Percentiles rank a stretch among this genome's conserved stretches.
These are phyloP conservation scores for Leccinum variicolor DNA, from an alignment of 768 basidiomycete species.

Conservation along the genomic window DNA sequence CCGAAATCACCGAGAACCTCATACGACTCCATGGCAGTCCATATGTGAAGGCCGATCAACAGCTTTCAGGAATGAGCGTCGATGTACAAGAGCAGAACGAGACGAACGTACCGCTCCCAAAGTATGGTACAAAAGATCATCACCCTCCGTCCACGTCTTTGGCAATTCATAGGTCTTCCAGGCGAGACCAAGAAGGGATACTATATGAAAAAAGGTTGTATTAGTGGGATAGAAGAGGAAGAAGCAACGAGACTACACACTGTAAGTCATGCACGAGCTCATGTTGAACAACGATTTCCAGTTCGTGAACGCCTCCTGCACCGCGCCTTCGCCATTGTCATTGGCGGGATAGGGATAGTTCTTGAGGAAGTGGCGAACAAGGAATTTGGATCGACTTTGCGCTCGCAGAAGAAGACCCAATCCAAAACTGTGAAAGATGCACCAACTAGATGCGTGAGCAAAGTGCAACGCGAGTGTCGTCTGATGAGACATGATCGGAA, in stretches of 20 bases:
- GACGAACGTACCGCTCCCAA: constrained; percentile 68
- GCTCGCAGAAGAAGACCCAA: constrained; percentile 80
- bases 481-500: constrained; percentile 54
- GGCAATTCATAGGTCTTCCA: constrained; percentile 90
- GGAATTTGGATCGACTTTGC: constrained; percentile 82
- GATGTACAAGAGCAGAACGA: not conserved
- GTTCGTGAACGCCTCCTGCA: constrained; percentile 91
- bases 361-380: constrained; percentile 92
- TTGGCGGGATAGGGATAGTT: constrained; percentile 84
- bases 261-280: constrained; percentile 93
- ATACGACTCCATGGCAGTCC: constrained; percentile 88
- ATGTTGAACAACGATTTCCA: constrained; percentile 94
- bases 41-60: constrained; percentile 82
- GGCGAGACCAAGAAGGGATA: constrained; percentile 79
- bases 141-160: constrained; percentile 81
- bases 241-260: constrained; percentile 38
- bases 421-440: constrained; percentile 82
- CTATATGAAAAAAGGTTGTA: constrained; percentile 37
- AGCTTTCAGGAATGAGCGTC: constrained; percentile 45
- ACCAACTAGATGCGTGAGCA: constrained; percentile 81
- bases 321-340: constrained; percentile 69
- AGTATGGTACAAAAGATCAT: constrained; percentile 83
- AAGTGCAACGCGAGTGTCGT: constrained; percentile 67
- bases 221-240: constrained; percentile 5
- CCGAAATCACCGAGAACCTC: constrained; percentile 94